Percentiles rank a stretch among this genome's conserved stretches.
phyloP scores from a whole-genome alignment of 2,329 filamentous ascomycete species.

The Myotisia sp. region DNA sequence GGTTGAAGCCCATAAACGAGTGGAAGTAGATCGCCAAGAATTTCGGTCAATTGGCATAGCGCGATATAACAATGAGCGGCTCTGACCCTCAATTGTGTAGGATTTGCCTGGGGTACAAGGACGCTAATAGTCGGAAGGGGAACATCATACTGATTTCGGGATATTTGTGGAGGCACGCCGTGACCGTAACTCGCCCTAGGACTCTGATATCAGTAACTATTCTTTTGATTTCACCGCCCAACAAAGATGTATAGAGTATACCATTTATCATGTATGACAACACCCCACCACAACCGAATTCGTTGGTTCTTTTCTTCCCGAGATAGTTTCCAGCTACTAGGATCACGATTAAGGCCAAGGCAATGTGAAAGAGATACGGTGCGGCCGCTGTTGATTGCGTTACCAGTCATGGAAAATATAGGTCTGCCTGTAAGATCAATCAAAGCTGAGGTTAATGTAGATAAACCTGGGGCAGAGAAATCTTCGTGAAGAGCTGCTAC shows the following conservation, averaged over 20 bases:
- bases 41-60: conserved; percentile 37
- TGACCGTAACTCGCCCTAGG: conserved; percentile 41
- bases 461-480: conserved; percentile 43
- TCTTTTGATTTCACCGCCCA: not conserved
- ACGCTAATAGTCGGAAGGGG: conserved; percentile 37
- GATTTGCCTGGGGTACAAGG: conserved; percentile 23
- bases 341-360: conserved; percentile 42
- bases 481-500: conserved; percentile 48
- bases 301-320: conserved; percentile 38
- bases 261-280: conserved; percentile 44
- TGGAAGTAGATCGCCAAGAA: conserved; percentile 32
- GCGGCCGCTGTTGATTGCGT: conserved; percentile 40
- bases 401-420: conserved; percentile 46
- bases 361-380: conserved; percentile 42
- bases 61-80: conserved; percentile 40
- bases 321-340: conserved; percentile 39
- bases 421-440: conserved; percentile 48
- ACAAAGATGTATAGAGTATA: conserved; percentile 13
- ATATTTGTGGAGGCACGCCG: conserved; percentile 40
- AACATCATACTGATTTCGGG: conserved; percentile 42
- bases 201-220: conserved; percentile 13
- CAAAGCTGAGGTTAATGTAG: conserved; percentile 43
- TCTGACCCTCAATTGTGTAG: conserved; percentile 29
- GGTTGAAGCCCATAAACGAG: conserved; percentile 33
- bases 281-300: conserved; percentile 43